Conservation (phyloP, 805 yeast species). For the Cyberlindnera galapagoensis region DNA sequence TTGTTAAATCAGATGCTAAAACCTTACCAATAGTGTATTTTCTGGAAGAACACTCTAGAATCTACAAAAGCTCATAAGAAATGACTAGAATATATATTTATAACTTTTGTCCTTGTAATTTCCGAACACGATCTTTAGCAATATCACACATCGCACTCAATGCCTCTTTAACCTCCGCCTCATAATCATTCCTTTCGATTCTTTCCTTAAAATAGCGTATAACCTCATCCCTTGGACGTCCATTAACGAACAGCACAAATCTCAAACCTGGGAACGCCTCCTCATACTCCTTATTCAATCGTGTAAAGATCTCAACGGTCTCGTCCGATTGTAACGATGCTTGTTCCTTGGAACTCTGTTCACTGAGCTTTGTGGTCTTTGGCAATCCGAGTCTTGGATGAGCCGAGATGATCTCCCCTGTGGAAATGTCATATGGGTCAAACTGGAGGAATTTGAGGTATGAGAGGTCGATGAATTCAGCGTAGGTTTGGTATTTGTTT, state of each 20-base stretch:
- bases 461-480: constrained; percentile 14
- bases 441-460: constrained; percentile 9
- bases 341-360: constrained; percentile 69
- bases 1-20: no score
- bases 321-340: constrained; percentile 50
- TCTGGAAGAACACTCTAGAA: no score
- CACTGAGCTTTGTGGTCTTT: constrained; percentile 40
- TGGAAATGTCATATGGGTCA: constrained; percentile 11
- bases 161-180: constrained; percentile 56
- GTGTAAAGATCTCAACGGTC: constrained; percentile 37
- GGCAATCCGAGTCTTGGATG: constrained; percentile 86
- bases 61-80: no score
- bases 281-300: constrained; percentile 61
- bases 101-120: constrained; percentile 34
- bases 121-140: constrained; percentile 69
- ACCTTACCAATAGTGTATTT: no score
- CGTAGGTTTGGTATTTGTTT: constrained; percentile 6
- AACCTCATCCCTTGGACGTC: constrained; percentile 59
- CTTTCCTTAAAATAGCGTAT: constrained; percentile 57
- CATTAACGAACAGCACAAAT: constrained; percentile 87
- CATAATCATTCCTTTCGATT: constrained; percentile 48
- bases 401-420: constrained; percentile 63
- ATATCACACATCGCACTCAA: constrained; percentile 89
- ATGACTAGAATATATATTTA: constrained; percentile 9
- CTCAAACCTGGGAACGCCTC: constrained; percentile 59